Conservation (phyloP, 208 protist species). For the Trypanosomatidae sp. region DNA sequence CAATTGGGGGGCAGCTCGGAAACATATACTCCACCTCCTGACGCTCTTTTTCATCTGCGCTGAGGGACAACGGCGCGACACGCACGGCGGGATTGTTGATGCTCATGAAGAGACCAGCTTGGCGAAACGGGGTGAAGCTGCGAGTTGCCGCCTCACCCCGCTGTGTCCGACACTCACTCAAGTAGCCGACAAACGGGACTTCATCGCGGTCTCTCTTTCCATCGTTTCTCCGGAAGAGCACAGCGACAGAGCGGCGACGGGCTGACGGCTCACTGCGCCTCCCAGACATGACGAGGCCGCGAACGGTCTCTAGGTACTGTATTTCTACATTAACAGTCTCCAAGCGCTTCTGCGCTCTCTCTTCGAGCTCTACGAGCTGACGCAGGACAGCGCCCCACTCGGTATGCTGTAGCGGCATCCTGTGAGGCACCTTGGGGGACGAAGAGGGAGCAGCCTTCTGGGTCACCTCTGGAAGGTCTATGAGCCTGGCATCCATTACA, state of each 20-base stretch:
- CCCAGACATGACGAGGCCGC: not conserved
- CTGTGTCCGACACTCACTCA: not conserved
- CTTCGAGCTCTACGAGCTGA: not conserved
- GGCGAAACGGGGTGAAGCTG: constrained; percentile 5
- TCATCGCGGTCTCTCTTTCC: constrained; percentile 6
- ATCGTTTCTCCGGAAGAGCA: not conserved
- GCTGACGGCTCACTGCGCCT: not conserved
- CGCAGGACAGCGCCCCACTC: not conserved
- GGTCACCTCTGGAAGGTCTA: not conserved
- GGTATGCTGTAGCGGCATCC: not conserved
- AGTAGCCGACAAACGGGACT: not conserved
- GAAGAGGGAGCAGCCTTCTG: not conserved
- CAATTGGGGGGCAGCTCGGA: not conserved
- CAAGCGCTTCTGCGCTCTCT: constrained; percentile 6
- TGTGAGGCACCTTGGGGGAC: not conserved
- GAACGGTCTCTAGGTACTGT: constrained; percentile 13
- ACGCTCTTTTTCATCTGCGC: constrained; percentile 3
- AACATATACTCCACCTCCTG: constrained; percentile 16
- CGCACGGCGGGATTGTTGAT: constrained; percentile 8
- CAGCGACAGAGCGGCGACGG: not conserved
- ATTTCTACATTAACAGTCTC: constrained; percentile 3
- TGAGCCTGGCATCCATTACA: not conserved
- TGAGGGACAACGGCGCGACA: constrained; percentile 4
- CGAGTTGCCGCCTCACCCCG: not conserved
- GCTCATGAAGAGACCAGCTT: constrained; percentile 16